Base-by-base conservation (phyloP, 352 stramenopile genomes). In the Pythium monospermum region DNA sequence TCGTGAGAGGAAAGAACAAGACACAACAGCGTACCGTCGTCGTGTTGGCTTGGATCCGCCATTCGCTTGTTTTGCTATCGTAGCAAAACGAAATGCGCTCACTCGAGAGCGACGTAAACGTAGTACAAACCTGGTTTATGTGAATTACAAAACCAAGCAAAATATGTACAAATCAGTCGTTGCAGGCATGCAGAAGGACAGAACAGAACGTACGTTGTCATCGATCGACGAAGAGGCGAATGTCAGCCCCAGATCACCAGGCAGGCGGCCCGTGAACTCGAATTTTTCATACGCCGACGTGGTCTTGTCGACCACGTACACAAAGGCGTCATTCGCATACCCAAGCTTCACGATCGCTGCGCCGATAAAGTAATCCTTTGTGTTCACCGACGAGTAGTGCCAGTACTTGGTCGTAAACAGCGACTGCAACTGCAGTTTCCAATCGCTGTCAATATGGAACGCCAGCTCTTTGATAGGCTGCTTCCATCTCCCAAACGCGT, bases 291-390 rank as follows among this genome's bases (percentile, higher is more conserved):
- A 28, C 26, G 13, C 49, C 4, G 16, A 2, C 37, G 53, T 35
- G 11, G 49, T 63, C 46, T 79, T 79, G 51, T 79, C 69, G 2
- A 79, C 67, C 0, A 79, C 51, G 36, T 79, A 79, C 22, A 79
- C 13, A 32, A 79, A 79, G 23, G 66, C 61, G 15, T 74, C 61
- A 32, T 54, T 60, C 13, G 61, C 62, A 45, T 79, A 79, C 4
- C 68, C 63, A n/a, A 79, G 45, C 58, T 70, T 68, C 33, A 76
- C 64, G 35, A 80, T 42, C 3, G 70, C 66, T 21, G 67, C 56
- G 22, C 59, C 70, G 26, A 80, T 50, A 37, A 80, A 80, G 37
- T 59, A 72, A 10, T 64, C 12, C 0, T 25, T 19, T 21, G 70
- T 74, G 56, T 75, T 60, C 27, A 76, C 36, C 16, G 64, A 75